Percentiles rank a stretch among this genome's conserved stretches.
phyloP scores from a whole-genome alignment of 345 rosid species.

The Dovyalis caffra region DNA sequence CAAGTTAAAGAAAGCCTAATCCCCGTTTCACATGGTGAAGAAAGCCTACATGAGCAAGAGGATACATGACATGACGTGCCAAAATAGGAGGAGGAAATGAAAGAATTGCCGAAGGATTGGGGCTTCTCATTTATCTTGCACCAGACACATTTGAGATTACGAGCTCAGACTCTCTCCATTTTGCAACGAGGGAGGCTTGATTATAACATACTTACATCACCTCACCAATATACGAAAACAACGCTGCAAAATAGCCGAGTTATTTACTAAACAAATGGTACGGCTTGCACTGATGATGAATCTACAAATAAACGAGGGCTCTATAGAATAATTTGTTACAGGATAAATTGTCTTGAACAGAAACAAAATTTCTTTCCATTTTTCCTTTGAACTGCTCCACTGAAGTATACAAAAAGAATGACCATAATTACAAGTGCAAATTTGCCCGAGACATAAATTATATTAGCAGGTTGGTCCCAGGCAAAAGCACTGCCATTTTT shows the following conservation, averaged over 20 bases:
- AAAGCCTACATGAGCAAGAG: too few species aligned
- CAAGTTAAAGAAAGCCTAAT: background rate
- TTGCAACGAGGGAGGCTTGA: background rate
- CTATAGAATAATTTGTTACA: constrained; percentile 20
- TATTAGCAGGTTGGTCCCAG: constrained; percentile 27
- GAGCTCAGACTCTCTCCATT: too few species aligned
- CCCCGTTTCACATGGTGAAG: background rate
- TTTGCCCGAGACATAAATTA: constrained; percentile 23
- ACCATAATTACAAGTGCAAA: constrained; percentile 40
- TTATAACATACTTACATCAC: background rate
- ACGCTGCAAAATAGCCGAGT: background rate
- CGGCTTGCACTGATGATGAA: background rate
- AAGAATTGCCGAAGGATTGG: too few species aligned
- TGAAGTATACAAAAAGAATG: constrained; percentile 42
- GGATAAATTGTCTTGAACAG: constrained; percentile 8
- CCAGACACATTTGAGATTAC: too few species aligned
- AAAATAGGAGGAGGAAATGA: too few species aligned
- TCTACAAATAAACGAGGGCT: constrained; percentile 9
- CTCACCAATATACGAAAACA: background rate
- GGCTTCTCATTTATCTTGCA: too few species aligned
- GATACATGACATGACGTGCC: too few species aligned
- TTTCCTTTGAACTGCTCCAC: constrained; percentile 13
- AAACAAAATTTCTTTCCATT: constrained; percentile 26
- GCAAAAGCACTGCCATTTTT: constrained; percentile 21
- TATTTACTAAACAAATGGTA: too few species aligned